Percentiles rank a stretch among this genome's conserved stretches.
These are phyloP conservation scores for Alternaria sp. DNA, from an alignment of 2,329 filamentous ascomycete species.

Conservation along the genomic window DNA sequence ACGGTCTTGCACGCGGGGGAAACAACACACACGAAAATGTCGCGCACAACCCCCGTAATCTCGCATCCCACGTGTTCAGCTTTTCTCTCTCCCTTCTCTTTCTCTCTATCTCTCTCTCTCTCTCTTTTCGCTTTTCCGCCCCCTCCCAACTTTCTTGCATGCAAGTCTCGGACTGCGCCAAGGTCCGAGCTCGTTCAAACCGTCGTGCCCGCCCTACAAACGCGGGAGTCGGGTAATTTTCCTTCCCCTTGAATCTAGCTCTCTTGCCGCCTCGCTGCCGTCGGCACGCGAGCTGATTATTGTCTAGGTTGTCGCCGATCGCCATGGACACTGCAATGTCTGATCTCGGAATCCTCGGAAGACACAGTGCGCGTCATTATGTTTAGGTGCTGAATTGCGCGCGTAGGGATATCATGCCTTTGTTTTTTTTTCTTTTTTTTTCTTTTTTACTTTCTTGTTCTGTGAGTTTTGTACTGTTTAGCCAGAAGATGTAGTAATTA, in stretches of 20 bases:
- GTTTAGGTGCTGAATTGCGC: no score
- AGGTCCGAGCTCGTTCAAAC: constrained; percentile 12
- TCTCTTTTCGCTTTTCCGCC: no score
- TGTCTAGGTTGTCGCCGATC: constrained; percentile 11
- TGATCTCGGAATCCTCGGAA: constrained; percentile 5
- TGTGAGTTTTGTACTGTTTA: neutral
- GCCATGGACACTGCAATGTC: neutral
- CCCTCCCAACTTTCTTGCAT: neutral
- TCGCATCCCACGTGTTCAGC: neutral
- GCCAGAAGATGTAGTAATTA: neutral
- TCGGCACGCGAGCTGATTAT: constrained; percentile 9
- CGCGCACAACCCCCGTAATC: constrained; percentile 14
- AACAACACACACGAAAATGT: constrained; percentile 3
- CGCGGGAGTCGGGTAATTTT: constrained; percentile 23
- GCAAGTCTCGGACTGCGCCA: constrained; percentile 9
- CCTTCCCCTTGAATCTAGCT: neutral
- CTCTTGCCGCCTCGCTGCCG: constrained; percentile 2
- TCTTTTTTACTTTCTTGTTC: neutral
- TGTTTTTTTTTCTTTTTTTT: no score
- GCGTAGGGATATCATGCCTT: no score
- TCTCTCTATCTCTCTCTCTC: neutral
- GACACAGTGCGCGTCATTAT: neutral
- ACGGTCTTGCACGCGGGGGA: constrained; percentile 1
- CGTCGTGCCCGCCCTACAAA: constrained; percentile 4
- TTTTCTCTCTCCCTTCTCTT: neutral